Evolutionary conservation across 495 filamentous ascomycete species (phyloP).

Genomic region (Talaromyces proteolyticus): DNA sequence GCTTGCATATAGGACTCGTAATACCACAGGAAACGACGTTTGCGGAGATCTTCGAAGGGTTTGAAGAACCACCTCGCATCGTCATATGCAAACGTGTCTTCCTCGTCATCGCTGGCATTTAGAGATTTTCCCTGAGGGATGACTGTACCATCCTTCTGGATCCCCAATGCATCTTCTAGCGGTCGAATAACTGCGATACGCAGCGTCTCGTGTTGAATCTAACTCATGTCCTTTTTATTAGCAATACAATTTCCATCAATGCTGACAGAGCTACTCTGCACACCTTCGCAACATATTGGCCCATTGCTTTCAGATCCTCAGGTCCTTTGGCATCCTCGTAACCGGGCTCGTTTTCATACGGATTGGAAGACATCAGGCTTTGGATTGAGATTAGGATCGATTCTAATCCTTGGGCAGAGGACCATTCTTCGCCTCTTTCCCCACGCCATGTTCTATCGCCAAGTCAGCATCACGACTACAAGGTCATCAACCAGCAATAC

Average conservation of each 20-base stretch:
- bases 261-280: too few relatives aligned
- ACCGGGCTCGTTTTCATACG: slow-evolving; percentile 94
- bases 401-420: slow-evolving; percentile 89
- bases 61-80: slow-evolving; percentile 52
- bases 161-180: slow-evolving; percentile 71
- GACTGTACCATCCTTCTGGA: slow-evolving; percentile 46
- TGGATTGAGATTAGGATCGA: slow-evolving; percentile 94
- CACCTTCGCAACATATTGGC: slow-evolving; percentile 84
- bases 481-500: slow-evolving; percentile 36
- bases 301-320: slow-evolving; percentile 67
- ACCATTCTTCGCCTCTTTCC: slow-evolving; percentile 88
- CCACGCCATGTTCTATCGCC: slow-evolving; percentile 83
- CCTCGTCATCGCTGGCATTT: slow-evolving; percentile 34
- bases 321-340: slow-evolving; percentile 69
- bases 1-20: slow-evolving; percentile 75
- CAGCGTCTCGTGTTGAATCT: slow-evolving; percentile 91
- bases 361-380: slow-evolving; percentile 88
- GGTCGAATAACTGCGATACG: slow-evolving; percentile 81
- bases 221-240: background rate
- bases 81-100: slow-evolving; percentile 42
- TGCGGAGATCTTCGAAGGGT: slow-evolving; percentile 85
- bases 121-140: slow-evolving; percentile 12
- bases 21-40: slow-evolving; percentile 94
- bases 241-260: background rate
- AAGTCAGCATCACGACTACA: slow-evolving; percentile 16